Evolutionary conservation across 2,329 filamentous ascomycete genomes (phyloP), one percentile per base, ranked within the genome.

Genomic region (Fusarium sarcochroum): DNA sequence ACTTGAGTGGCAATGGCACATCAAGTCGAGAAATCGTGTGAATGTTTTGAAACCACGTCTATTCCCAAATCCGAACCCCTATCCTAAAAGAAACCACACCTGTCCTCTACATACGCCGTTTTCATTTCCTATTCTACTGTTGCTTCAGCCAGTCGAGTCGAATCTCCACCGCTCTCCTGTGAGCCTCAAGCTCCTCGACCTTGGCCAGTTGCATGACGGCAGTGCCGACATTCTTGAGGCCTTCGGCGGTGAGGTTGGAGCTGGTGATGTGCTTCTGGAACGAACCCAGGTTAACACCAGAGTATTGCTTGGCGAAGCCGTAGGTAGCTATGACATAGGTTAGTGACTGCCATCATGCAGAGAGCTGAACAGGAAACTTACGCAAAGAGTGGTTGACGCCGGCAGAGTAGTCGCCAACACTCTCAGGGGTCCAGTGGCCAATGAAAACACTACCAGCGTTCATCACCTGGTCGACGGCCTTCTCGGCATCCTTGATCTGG

Each of bases 181-280:
- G 96, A 53, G 96, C 96, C 79, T 99, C 95, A 30, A 99, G 84
- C 77, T 97, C 93, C 80, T 99, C 96, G 3, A 98, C 94, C 76
- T 93, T 92, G 23, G 96, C 96, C 47, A 99, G 85, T 80, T 95
- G 92, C 93, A 98, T 98, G 52, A 99, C 96, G 6, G 96, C 94
- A 53, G 85, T 83, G 34, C 95, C 93, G 4, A 99, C 92, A 74
- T 97, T 96, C 73, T 87, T 87, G 66, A 99, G 83, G 21, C 96
- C 96, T 74, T 97, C 87, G 18, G 90, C 88, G 2, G 93, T 97
- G 65, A 99, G 86, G 79, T 97, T 93, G 1, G 94, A 93, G 82
- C 93, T 96, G 37, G 96, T 99, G 76, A 99, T 98, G 84, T 98
- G 94, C 84, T 99, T 99, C 79, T 97, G 88, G 81, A 98, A 99